phyloP scores from a whole-genome alignment of 331 rosid genomes.

The Quercus tomentella region DNA sequence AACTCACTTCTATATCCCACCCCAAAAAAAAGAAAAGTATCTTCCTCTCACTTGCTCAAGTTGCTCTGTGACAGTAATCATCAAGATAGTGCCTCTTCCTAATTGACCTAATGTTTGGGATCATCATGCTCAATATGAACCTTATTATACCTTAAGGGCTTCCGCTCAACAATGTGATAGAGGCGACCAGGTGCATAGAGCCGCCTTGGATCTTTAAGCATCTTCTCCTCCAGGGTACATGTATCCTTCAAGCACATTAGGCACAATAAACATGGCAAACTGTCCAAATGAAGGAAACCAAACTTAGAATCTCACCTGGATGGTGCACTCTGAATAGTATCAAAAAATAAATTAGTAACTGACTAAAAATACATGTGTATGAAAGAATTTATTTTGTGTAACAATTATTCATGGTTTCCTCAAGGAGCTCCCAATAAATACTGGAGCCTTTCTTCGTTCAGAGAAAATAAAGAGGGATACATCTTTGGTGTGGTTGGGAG shows the following conservation, averaged over 20 bases:
- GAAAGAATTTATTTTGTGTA: background rate
- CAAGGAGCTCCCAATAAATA: background rate
- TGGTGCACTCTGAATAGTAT: constrained; percentile 5
- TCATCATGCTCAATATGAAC: background rate
- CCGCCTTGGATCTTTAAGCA: constrained; percentile 88
- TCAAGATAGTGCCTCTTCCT: background rate
- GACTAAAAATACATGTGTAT: constrained; percentile 16
- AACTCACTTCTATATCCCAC: too few relatives aligned
- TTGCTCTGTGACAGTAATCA: background rate
- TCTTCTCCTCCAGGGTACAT: constrained; percentile 80
- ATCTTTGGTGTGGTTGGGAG: background rate
- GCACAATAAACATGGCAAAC: constrained; percentile 91
- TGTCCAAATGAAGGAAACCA: constrained; percentile 39
- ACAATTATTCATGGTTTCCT: constrained; percentile 9
- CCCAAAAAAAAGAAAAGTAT: background rate
- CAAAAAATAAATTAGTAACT: background rate
- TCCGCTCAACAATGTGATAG: constrained; percentile 91
- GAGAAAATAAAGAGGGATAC: background rate
- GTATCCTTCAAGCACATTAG: constrained; percentile 88
- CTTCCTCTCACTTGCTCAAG: background rate
- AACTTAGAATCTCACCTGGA: constrained; percentile 15
- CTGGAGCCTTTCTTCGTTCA: background rate
- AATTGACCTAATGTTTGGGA: background rate
- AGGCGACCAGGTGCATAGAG: constrained; percentile 95
- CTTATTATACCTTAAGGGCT: constrained; percentile 76